Conservation (phyloP, 306 rosid genomes). For the Coriaria nepalensis region DNA sequence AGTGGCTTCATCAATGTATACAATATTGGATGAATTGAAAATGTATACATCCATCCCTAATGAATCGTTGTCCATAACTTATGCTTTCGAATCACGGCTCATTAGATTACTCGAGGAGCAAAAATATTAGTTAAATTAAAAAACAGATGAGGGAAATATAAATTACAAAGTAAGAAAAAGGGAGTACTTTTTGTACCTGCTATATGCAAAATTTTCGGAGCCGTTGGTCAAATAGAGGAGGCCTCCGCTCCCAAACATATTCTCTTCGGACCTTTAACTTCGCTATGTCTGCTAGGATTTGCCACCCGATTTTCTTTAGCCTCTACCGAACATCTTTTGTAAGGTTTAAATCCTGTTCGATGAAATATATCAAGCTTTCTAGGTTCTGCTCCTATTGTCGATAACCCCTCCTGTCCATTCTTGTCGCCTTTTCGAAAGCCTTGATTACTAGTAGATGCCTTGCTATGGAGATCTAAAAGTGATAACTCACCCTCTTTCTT, state of each 20-base stretch:
- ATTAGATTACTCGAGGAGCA: no score
- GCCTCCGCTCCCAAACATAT: conserved; percentile 59
- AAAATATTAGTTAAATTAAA: no score
- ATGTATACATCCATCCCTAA: no score
- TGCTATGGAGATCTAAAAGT: conserved; percentile 26
- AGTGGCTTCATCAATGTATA: no score
- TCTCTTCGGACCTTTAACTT: conserved; percentile 62
- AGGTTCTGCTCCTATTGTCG: conserved; percentile 54
- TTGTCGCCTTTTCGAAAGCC: conserved; percentile 21
- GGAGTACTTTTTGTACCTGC: no score
- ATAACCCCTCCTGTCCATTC: conserved; percentile 25
- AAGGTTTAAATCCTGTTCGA: conserved; percentile 89
- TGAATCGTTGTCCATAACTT: no score
- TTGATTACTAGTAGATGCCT: conserved; percentile 11
- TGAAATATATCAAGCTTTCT: conserved; percentile 41
- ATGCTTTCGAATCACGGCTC: no score
- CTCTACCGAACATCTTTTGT: conserved; percentile 81
- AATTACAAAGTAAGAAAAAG: no score
- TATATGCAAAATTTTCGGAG: no score
- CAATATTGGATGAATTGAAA: no score
- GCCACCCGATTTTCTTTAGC: conserved; percentile 47
- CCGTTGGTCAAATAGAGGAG: conserved; percentile 19
- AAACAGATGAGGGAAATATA: no score
- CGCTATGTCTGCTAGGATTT: conserved; percentile 38
- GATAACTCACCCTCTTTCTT: conserved; percentile 13